Evolutionary conservation across 2,329 filamentous ascomycete species (phyloP).

Genomic region (Gremmenia infestans): DNA sequence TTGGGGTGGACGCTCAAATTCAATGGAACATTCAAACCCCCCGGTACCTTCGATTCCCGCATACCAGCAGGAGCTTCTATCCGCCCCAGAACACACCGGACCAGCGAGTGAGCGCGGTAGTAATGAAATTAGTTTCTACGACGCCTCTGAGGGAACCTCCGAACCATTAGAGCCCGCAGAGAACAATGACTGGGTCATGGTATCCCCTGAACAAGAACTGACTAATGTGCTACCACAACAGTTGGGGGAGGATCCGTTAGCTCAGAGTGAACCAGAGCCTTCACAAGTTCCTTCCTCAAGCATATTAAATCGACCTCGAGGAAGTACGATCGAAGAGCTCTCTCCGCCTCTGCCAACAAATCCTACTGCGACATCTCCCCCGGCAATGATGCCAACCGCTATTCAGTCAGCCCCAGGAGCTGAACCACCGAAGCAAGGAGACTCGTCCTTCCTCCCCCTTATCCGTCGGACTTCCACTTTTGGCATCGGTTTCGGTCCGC

Average conservation of each 20-base stretch:
- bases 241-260: background rate
- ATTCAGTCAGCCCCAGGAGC: background rate
- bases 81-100: background rate
- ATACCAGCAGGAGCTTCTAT: background rate
- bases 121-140: conserved; percentile 22
- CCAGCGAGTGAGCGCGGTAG: conserved; percentile 19
- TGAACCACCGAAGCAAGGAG: conserved; percentile 1
- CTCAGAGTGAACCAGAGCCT: background rate
- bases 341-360: background rate
- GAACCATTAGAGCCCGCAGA: conserved; percentile 3
- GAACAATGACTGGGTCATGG: conserved; percentile 25
- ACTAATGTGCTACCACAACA: background rate
- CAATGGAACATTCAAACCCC: background rate
- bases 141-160: conserved; percentile 15
- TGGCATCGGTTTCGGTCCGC: conserved; percentile 35
- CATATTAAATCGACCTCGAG: conserved; percentile 19
- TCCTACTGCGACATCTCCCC: background rate
- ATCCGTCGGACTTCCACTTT: conserved; percentile 56
- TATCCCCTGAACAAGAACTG: conserved; percentile 8
- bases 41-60: background rate
- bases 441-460: conserved; percentile 47
- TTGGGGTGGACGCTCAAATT: conserved; percentile 16
- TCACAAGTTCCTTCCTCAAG: conserved; percentile 6
- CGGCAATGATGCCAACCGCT: background rate
- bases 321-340: conserved; percentile 13